Percentiles rank a stretch among this genome's conserved stretches.
Conservation (phyloP, 140 eudicot genomes). For the Senecio squalidus region DNA sequence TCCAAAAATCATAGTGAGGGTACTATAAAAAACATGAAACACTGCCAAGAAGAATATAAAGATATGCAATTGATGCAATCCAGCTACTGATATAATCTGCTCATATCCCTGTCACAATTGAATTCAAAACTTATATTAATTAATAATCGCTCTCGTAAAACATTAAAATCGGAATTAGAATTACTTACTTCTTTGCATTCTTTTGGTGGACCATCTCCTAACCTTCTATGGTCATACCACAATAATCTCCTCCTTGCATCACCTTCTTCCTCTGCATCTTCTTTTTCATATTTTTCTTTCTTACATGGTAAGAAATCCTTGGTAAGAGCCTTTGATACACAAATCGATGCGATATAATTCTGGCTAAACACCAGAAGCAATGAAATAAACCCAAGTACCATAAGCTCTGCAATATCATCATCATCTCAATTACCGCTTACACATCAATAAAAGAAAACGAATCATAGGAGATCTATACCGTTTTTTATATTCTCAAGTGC, state of each 20-base stretch:
- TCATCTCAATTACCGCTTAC: background rate
- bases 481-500: constrained; percentile 81
- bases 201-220: constrained; percentile 33
- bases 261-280: constrained; percentile 3
- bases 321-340: constrained; percentile 46
- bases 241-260: constrained; percentile 44
- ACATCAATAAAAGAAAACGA: background rate
- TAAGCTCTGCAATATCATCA: constrained; percentile 59
- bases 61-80: constrained; percentile 86
- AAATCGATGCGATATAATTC: constrained; percentile 52
- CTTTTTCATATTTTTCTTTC: constrained; percentile 7
- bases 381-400: constrained; percentile 96
- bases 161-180: background rate
- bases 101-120: constrained; percentile 48
- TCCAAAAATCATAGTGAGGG: constrained; percentile 72
- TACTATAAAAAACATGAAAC: constrained; percentile 74
- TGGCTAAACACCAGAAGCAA: constrained; percentile 75
- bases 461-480: constrained; percentile 31
- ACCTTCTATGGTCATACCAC: constrained; percentile 58
- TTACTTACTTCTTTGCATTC: constrained; percentile 51
- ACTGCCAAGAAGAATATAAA: constrained; percentile 93
- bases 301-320: constrained; percentile 80
- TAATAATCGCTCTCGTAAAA: background rate
- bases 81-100: constrained; percentile 70
- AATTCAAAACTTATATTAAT: background rate